Evolutionary conservation across 2,329 filamentous ascomycete species (phyloP).

Genomic region (Cryoendolithus antarcticus): DNA sequence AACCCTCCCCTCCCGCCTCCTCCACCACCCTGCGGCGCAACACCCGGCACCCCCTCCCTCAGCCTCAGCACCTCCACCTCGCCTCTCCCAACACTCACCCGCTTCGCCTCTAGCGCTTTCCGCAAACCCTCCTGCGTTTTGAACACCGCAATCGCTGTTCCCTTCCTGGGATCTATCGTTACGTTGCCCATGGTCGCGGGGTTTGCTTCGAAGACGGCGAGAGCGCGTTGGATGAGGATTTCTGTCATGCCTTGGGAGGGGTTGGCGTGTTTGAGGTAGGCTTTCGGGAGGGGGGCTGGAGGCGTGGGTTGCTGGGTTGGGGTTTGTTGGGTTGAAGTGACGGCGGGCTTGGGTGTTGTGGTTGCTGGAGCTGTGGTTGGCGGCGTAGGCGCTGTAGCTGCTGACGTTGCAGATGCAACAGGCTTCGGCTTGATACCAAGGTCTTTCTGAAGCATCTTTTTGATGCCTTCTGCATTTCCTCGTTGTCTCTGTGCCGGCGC

Average conservation of each 20-base stretch:
- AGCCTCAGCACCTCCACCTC: conserved; percentile 78
- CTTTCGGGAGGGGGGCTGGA: conserved; percentile 60
- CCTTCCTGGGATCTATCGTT: conserved; percentile 89
- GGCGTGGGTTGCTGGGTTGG: conserved; percentile 26
- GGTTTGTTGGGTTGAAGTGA: conserved; percentile 3
- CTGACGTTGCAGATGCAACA: conserved; percentile 8
- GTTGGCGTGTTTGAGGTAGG: conserved; percentile 49
- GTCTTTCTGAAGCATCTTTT: conserved; percentile 49
- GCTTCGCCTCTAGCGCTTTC: conserved; percentile 71
- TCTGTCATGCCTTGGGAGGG: conserved; percentile 88
- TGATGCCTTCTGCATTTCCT: conserved; percentile 23
- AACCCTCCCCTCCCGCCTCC: conserved; percentile 4
- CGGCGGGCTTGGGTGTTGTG: background rate
- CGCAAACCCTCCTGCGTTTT: conserved; percentile 57
- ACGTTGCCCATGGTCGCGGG: conserved; percentile 60
- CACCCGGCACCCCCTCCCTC: conserved; percentile 38
- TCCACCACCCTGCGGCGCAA: conserved; percentile 5
- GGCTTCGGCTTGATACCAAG: conserved; percentile 40
- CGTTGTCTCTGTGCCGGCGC: conserved; percentile 16
- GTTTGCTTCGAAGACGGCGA: conserved; percentile 45
- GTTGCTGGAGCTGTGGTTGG: background rate
- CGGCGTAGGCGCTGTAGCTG: conserved; percentile 9
- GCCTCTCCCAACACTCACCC: conserved; percentile 69
- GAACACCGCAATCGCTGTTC: conserved; percentile 89
- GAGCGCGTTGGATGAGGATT: conserved; percentile 58